phyloP scores from a whole-genome alignment of 805 yeast genomes.

The Grigorovia jiainica region DNA sequence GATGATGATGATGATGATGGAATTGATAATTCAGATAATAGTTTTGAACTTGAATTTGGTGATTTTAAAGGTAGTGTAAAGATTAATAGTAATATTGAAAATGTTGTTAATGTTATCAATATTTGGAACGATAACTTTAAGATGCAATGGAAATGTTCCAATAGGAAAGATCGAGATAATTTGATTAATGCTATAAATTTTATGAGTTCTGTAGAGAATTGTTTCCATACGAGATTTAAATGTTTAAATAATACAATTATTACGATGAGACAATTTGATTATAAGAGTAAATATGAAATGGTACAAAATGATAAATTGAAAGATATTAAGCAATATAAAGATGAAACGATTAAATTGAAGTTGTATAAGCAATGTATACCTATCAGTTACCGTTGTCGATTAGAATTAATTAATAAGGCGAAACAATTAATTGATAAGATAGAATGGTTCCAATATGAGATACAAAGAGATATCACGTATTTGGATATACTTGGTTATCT shows the following conservation, averaged over 20 bases:
- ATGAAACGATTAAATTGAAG: conserved; percentile 28
- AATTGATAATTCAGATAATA: background rate
- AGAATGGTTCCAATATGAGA: conserved; percentile 50
- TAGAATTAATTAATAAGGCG: conserved; percentile 35
- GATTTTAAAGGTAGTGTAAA: background rate
- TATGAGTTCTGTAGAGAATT: conserved; percentile 19
- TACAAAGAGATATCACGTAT: conserved; percentile 36
- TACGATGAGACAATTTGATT: conserved; percentile 17
- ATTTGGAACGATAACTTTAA: conserved; percentile 13
- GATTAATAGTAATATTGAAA: background rate
- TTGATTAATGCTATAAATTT: conserved; percentile 45
- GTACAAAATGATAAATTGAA: conserved; percentile 29
- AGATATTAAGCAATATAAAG: conserved; percentile 31
- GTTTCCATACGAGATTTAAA: conserved; percentile 12
- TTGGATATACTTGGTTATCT: conserved; percentile 5
- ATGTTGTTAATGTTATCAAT: background rate
- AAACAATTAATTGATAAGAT: conserved; percentile 41
- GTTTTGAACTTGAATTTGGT: background rate
- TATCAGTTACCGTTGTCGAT: conserved; percentile 43
- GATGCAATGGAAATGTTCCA: conserved; percentile 34
- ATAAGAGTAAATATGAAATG: conserved; percentile 30
- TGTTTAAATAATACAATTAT: conserved; percentile 24
- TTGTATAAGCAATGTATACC: conserved; percentile 46
- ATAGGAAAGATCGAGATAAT: conserved; percentile 38
- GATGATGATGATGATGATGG: background rate